These are phyloP conservation scores for Citrus cavaleriei DNA, from an alignment of 345 rosid species.

Conservation along the genomic window DNA sequence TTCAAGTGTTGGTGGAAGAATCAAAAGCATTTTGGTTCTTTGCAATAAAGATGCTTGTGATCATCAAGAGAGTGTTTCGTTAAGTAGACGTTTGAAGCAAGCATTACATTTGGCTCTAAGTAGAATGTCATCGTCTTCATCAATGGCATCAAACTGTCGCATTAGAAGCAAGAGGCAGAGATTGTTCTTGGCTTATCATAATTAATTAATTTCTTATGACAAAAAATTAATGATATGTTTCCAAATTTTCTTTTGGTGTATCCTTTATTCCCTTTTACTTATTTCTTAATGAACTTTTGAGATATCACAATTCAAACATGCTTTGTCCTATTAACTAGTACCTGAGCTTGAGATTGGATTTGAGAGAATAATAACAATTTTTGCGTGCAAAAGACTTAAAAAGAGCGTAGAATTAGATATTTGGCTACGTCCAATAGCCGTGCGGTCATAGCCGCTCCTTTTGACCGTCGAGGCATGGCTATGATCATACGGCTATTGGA, in stretches of 20 bases:
- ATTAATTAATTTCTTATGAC: slow-evolving; percentile 16
- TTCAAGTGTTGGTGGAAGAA: slow-evolving; percentile 69
- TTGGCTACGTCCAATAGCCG: too few species aligned
- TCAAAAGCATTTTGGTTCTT: slow-evolving; percentile 56
- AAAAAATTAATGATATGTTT: background rate
- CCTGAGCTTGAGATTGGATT: too few species aligned
- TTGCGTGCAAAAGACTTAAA: too few species aligned
- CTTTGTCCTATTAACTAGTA: too few species aligned
- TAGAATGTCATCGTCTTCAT: slow-evolving; percentile 39
- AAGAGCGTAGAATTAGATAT: too few species aligned
- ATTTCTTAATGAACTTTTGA: background rate
- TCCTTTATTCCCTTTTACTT: background rate
- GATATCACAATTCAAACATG: too few species aligned
- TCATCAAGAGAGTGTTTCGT: slow-evolving; percentile 22
- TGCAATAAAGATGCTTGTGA: slow-evolving; percentile 20
- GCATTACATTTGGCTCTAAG: slow-evolving; percentile 40
- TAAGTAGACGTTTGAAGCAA: slow-evolving; percentile 39
- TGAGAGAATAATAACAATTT: too few species aligned
- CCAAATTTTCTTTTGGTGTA: background rate
- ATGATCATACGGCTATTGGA: too few species aligned
- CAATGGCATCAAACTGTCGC: slow-evolving; percentile 40
- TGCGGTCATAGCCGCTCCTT: too few species aligned
- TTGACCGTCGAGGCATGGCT: too few species aligned
- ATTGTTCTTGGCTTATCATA: slow-evolving; percentile 58
- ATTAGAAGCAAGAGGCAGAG: slow-evolving; percentile 90